Base-by-base conservation (phyloP, 202 grass and related monocot genomes). In the Digitaria exilis region DNA sequence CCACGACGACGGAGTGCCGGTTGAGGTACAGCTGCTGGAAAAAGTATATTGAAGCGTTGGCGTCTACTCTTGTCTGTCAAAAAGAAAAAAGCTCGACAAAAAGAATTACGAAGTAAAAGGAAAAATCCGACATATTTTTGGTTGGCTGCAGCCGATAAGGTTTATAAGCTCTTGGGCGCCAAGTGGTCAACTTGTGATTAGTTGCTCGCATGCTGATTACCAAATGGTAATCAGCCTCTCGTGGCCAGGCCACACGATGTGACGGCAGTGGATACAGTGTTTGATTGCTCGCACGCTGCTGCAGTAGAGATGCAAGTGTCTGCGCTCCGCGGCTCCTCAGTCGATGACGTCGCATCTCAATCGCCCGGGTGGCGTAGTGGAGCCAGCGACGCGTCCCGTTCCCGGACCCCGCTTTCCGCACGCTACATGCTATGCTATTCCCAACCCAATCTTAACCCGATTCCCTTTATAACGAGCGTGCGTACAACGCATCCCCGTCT, bases 391-490 rank as follows among this genome's bases (percentile, higher is more conserved):
- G 51, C 59, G 22, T 42, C 73, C 25, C 67, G 58, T 60, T 67
- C 32, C 18, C 9, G 0, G 15, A 13, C 46, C 71, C 1, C 73
- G n/a, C 44, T 88, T 84, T 62, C 37, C 5, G 12, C 30, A 28
- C 9, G 6, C 37, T 13, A 22, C 30, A 65, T 55, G 22, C 54
- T 73, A 56, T 78, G 37, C 57, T 37, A 17, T 49, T 30, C n/a
- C 68, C 25, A 82, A 65, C 22, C 76, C 76, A 14, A 85, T 80
- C 78, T 44, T 43, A 49, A 16, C 42, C n/a, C 9, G 64, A 69
- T 63, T 69, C 73, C 73, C 73, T 90, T 78, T 86, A 86, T 39
- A 39, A 39, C 79, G 59, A 86, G 67, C 29, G 66, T 31, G 73
- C 41, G 57, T 18, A 72, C 66, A 73, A 52, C 37, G 25, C 62